These are phyloP conservation scores for Skeletonema grethae DNA, from an alignment of 108 stramenopile genomes.

Conservation along the genomic window DNA sequence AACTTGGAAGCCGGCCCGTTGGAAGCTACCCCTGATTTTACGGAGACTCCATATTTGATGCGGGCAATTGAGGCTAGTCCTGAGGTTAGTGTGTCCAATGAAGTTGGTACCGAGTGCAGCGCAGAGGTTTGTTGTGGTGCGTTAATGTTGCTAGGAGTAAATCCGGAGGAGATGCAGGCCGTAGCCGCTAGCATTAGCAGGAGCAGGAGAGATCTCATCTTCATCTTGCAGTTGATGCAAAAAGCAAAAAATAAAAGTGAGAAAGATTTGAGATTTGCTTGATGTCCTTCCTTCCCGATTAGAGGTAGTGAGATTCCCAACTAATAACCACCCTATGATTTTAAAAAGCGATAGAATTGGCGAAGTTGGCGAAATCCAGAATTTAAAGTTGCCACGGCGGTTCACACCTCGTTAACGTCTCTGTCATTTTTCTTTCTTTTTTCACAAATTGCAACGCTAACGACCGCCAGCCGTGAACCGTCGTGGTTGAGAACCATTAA, in stretches of 20 bases:
- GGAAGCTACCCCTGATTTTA: conserved; percentile 19
- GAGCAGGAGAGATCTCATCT: not conserved
- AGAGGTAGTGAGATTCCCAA: too few relatives aligned
- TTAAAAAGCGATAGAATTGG: too few relatives aligned
- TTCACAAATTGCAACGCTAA: too few relatives aligned
- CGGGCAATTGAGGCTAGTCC: conserved; percentile 69
- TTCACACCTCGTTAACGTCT: too few relatives aligned
- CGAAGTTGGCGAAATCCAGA: too few relatives aligned
- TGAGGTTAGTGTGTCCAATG: conserved; percentile 70
- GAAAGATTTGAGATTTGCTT: not conserved
- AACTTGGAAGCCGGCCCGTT: conserved; percentile 13
- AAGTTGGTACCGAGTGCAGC: conserved; percentile 54
- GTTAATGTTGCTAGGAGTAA: not conserved
- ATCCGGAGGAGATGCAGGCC: not conserved
- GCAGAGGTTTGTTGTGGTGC: not conserved
- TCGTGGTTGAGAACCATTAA: too few relatives aligned
- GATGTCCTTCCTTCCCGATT: too few relatives aligned
- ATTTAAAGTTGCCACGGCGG: too few relatives aligned
- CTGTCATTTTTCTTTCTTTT: too few relatives aligned
- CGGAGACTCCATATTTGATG: conserved; percentile 52
- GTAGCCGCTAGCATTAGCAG: not conserved
- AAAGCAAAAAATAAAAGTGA: not conserved
- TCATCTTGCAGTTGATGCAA: too few relatives aligned
- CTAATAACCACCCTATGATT: too few relatives aligned
- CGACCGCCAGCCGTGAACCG: too few relatives aligned